Evolutionary conservation across 2,329 filamentous ascomycete genomes (phyloP).

Genomic region (Fusarium piperis): DNA sequence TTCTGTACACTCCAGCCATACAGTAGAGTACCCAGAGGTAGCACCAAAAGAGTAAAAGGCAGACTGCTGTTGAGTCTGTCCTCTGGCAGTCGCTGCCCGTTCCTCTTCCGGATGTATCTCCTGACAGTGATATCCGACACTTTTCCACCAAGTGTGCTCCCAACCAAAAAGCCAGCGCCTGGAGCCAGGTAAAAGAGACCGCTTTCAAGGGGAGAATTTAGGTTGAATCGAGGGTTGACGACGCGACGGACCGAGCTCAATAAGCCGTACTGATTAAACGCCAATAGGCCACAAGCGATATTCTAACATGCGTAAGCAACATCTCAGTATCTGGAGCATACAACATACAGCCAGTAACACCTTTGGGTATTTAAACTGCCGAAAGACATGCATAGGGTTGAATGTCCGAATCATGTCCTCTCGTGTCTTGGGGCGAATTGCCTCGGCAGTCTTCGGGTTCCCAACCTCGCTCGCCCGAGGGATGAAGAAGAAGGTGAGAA

Average conservation of each 20-base stretch:
- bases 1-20: slow-evolving; percentile 51
- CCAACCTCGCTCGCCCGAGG: slow-evolving; percentile 33
- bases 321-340: accelerated
- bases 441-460: slow-evolving; percentile 32
- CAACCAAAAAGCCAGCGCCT: slow-evolving; percentile 70
- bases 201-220: slow-evolving; percentile 69
- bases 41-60: slow-evolving; percentile 42
- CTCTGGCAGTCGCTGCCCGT: slow-evolving; percentile 44
- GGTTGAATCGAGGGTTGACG: slow-evolving; percentile 74
- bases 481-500: slow-evolving; percentile 39
- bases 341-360: slow-evolving; percentile 36
- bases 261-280: slow-evolving; percentile 58
- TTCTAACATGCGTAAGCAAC: slow-evolving; percentile 22
- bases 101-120: slow-evolving; percentile 50
- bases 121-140: slow-evolving; percentile 54
- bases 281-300: slow-evolving; percentile 38
- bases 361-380: slow-evolving; percentile 36
- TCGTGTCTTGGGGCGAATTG: slow-evolving; percentile 3
- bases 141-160: slow-evolving; percentile 71
- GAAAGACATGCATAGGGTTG: slow-evolving; percentile 41
- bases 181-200: slow-evolving; percentile 77
- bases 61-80: slow-evolving; percentile 48
- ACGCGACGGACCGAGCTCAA: slow-evolving; percentile 73
- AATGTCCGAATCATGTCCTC: slow-evolving; percentile 34
- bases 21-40: slow-evolving; percentile 45